Evolutionary conservation across 1,139 yeast genomes (phyloP), one percentile per base, ranked within the genome.

Genomic region (Yamadazyma jaroonii): DNA sequence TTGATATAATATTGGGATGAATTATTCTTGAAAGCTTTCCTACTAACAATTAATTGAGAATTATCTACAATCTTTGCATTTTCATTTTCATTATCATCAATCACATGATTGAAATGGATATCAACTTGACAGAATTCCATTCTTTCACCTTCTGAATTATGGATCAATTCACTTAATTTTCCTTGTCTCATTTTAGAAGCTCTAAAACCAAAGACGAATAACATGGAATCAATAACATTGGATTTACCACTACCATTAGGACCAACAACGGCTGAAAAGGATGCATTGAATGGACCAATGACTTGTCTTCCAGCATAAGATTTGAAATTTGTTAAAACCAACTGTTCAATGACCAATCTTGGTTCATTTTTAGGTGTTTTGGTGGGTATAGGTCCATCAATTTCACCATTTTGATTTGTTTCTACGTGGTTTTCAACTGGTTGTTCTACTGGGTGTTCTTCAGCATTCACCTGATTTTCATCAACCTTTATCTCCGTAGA

Each of bases 161-260:
- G 98, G 47, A 94, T 92, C 54, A 94, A 70, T 43, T 92, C 96
- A 1, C 94, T 81, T 23, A 92, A 64, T 57, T 90, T 92, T 2
- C 95, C 89, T 50, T 94, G 99, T 55, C 99, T 81, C 97, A 94
- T 89, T 59, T 94, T 92, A 56, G 81, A 79, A 0, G 98, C 98
- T 45, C 98, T 72, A 61, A 94, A 94, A 0, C 99, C 99, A 64
- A 94, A 94, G 3, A 94, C 98, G 61, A 94, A 94, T 42, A 94
- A 69, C 76, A 94, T 77, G 2, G 97, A 86, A 57, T 94, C 99
- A 47, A 94, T 94, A 28, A 94, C 98, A 56, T 94, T 94, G 9
- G 97, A 90, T 61, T 92, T 92, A 7, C 98, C 98, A 29, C 96
- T 86, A 23, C 99, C 99, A 58, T 94, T 94, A 3, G 98, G 98